These are phyloP conservation scores for Cyberlindnera maritima DNA, from an alignment of 805 yeast species.

Conservation along the genomic window DNA sequence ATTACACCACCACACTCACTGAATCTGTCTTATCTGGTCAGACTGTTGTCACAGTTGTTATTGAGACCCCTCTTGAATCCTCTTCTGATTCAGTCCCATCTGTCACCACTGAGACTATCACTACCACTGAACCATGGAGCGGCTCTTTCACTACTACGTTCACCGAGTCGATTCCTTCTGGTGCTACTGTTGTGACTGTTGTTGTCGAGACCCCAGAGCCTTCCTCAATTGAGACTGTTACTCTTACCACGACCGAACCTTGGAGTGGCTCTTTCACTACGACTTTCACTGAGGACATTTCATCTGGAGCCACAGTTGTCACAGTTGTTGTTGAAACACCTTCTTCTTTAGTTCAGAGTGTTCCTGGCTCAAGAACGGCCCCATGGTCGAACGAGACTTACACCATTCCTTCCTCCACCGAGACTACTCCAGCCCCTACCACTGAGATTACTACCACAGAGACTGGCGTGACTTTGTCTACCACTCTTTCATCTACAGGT, in stretches of 20 bases:
- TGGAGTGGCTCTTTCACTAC: conserved; percentile 10
- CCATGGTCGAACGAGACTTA: not conserved
- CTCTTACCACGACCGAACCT: not conserved
- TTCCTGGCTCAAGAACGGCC: not conserved
- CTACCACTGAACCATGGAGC: conserved; percentile 9
- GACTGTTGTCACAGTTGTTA: conserved; percentile 9
- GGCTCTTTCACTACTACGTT: conserved; percentile 12
- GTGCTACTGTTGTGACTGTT: conserved; percentile 9
- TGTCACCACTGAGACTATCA: not conserved
- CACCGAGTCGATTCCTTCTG: conserved; percentile 14
- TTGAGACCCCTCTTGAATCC: not conserved
- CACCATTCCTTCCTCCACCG: not conserved
- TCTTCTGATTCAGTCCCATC: not conserved
- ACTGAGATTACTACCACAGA: not conserved
- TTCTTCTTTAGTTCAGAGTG: not conserved
- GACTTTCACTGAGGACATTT: conserved; percentile 10
- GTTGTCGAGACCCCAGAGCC: conserved; percentile 6
- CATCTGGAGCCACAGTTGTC: conserved; percentile 10
- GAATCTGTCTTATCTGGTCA: conserved; percentile 12
- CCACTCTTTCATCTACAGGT: not conserved
- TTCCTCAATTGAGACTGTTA: not conserved
- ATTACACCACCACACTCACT: conserved; percentile 13
- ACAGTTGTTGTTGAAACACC: conserved; percentile 12
- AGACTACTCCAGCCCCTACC: not conserved
- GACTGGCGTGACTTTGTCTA: not conserved